Percentiles rank a stretch among this genome's conserved stretches.
Evolutionary conservation across 1,284 basidiomycete genomes (phyloP).

Genomic region (Trametes pubescens): DNA sequence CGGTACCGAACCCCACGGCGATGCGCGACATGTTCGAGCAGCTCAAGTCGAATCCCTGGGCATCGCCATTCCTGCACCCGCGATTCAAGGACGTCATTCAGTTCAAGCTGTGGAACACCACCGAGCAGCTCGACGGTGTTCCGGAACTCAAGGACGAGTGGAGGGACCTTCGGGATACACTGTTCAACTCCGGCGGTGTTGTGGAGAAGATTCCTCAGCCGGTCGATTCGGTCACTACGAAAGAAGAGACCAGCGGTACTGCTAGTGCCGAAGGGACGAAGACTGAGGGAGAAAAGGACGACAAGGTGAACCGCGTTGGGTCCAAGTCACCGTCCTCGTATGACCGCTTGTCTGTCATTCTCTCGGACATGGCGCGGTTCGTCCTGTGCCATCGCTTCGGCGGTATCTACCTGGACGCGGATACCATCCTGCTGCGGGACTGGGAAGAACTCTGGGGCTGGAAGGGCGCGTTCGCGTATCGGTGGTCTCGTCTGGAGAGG

Average conservation of each 20-base stretch:
- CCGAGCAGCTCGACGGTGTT: slow-evolving; percentile 74
- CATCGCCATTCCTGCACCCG: slow-evolving; percentile 70
- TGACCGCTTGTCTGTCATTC: slow-evolving; percentile 69
- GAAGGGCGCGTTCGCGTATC: slow-evolving; percentile 74
- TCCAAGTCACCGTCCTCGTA: slow-evolving; percentile 50
- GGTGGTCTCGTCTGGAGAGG: slow-evolving; percentile 70
- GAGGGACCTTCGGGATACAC: slow-evolving; percentile 53
- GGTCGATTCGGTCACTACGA: slow-evolving; percentile 32
- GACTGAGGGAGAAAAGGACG: slow-evolving; percentile 30
- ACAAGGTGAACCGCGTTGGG: slow-evolving; percentile 38
- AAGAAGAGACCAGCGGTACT: slow-evolving; percentile 25
- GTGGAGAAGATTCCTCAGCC: slow-evolving; percentile 54
- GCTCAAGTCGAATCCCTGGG: slow-evolving; percentile 71
- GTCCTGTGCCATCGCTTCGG: slow-evolving; percentile 74
- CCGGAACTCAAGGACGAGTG: slow-evolving; percentile 70
- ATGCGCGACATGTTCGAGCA: slow-evolving; percentile 66
- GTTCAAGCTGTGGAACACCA: slow-evolving; percentile 80
- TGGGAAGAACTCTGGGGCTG: slow-evolving; percentile 81
- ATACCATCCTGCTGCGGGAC: slow-evolving; percentile 73
- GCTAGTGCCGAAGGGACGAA: background rate
- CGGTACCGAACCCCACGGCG: slow-evolving; percentile 64
- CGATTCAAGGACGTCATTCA: slow-evolving; percentile 73
- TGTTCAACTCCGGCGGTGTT: slow-evolving; percentile 74
- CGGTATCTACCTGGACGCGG: slow-evolving; percentile 76
- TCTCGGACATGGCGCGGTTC: slow-evolving; percentile 78